Conservation (phyloP, 2,329 filamentous ascomycete species). For the Berkeleyomyces rouxiae region DNA sequence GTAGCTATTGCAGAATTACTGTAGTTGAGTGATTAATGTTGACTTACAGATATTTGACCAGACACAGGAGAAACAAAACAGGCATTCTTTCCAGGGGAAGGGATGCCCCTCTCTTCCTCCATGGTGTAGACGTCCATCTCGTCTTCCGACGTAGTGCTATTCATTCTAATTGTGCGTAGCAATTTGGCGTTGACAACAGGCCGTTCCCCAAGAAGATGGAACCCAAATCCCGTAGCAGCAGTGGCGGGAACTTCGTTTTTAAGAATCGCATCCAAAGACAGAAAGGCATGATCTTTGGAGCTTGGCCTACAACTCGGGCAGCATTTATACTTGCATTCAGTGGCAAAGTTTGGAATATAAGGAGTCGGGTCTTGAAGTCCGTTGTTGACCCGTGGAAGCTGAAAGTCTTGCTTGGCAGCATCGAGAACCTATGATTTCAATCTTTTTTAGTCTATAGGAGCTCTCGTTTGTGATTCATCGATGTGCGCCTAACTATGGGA, state of each 20-base stretch:
- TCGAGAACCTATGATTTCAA: constrained; percentile 17
- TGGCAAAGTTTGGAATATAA: constrained; percentile 14
- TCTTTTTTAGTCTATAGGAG: constrained; percentile 11
- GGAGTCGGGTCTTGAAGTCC: constrained; percentile 16
- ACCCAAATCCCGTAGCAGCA: constrained; percentile 35
- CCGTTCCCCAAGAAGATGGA: constrained; percentile 27
- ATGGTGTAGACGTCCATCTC: not conserved
- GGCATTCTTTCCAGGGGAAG: no score
- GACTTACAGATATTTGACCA: no score
- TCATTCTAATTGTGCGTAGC: not conserved
- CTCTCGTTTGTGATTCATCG: constrained; percentile 17
- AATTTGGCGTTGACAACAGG: constrained; percentile 27
- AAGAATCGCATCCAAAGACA: constrained; percentile 34
- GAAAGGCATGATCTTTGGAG: constrained; percentile 27
- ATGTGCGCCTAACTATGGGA: not conserved
- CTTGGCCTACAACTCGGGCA: constrained; percentile 33
- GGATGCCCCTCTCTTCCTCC: no score
- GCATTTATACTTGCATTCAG: constrained; percentile 5
- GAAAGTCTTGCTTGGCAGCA: constrained; percentile 14
- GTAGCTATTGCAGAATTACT: not conserved
- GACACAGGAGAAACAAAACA: no score
- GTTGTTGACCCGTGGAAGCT: constrained; percentile 14
- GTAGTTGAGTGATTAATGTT: no score
- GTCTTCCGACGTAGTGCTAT: not conserved
- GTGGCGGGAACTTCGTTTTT: constrained; percentile 33